Percentiles rank a stretch among this genome's conserved stretches.
Conservation (phyloP, 2,329 filamentous ascomycete species). For the Aspergillus chevalieri region DNA sequence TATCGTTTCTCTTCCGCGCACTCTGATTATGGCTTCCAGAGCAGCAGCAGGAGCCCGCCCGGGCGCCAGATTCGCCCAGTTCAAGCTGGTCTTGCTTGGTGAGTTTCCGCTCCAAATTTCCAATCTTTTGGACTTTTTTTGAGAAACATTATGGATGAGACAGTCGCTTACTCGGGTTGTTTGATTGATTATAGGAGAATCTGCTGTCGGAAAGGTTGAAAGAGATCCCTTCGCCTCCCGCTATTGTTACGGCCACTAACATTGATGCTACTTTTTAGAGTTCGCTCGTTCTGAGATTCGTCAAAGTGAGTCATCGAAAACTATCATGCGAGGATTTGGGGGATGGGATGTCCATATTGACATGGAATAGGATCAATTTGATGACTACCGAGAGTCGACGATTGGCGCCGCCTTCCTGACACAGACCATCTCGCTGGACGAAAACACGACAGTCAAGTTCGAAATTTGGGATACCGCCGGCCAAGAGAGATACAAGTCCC, state of each 20-base stretch:
- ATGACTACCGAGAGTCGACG: slow-evolving; percentile 94
- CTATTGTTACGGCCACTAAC: slow-evolving; percentile 21
- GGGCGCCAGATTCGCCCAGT: slow-evolving; percentile 87
- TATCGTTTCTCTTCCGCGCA: background rate
- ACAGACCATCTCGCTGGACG: slow-evolving; percentile 96
- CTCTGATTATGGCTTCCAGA: slow-evolving; percentile 70
- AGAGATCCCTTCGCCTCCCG: slow-evolving; percentile 9
- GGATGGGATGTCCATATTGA: slow-evolving; percentile 1
- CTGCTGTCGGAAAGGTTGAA: slow-evolving; percentile 90
- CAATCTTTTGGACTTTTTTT: background rate
- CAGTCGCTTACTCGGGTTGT: slow-evolving; percentile 1
- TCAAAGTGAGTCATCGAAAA: slow-evolving; percentile 64
- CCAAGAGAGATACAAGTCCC: slow-evolving; percentile 97
- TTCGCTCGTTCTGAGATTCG: slow-evolving; percentile 94
- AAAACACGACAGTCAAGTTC: slow-evolving; percentile 98
- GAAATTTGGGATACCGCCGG: slow-evolving; percentile 99
- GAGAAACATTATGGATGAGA: background rate
- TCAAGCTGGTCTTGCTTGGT: slow-evolving; percentile 97
- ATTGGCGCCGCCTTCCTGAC: slow-evolving; percentile 98
- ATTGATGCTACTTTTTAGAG: slow-evolving; percentile 55
- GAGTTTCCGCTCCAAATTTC: slow-evolving; percentile 31
- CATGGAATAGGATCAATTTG: slow-evolving; percentile 81
- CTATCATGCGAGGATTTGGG: background rate
- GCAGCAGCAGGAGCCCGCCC: slow-evolving; percentile 64
- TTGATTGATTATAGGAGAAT: slow-evolving; percentile 64